Conservation (phyloP, 441 rosid genomes). For the Euphorbia celastroides region DNA sequence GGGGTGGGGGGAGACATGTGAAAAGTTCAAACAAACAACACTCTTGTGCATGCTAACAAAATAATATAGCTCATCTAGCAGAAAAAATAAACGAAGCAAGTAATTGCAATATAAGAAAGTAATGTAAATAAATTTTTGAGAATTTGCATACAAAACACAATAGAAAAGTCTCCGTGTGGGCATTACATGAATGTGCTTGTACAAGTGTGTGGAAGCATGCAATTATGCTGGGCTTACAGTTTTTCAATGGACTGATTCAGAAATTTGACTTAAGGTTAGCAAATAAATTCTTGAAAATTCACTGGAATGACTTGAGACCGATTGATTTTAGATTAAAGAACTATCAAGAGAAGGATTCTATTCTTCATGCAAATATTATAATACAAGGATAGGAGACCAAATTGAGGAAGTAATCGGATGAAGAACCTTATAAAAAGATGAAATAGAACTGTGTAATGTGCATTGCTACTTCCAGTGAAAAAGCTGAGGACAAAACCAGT, state of each 20-base stretch:
- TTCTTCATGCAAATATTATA: background rate
- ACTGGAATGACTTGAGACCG: background rate
- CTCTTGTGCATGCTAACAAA: background rate
- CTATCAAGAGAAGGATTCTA: background rate
- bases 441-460: background rate
- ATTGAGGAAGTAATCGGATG: no score
- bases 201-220: background rate
- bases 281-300: background rate
- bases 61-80: background rate
- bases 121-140: background rate
- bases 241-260: background rate
- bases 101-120: background rate
- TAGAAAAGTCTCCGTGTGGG: background rate
- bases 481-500: background rate
- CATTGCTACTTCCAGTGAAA: background rate
- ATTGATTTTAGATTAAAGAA: background rate
- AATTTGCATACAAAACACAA: background rate
- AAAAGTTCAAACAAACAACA: background rate
- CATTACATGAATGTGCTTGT: background rate
- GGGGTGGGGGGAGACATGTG: background rate
- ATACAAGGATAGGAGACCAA: background rate
- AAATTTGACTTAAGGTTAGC: background rate
- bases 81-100: background rate
- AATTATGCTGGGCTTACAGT: background rate
- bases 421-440: background rate